Percentiles rank a stretch among this genome's conserved stretches.
phyloP scores from a whole-genome alignment of 1,284 basidiomycete genomes.

The Fistulinella cinereoalba region DNA sequence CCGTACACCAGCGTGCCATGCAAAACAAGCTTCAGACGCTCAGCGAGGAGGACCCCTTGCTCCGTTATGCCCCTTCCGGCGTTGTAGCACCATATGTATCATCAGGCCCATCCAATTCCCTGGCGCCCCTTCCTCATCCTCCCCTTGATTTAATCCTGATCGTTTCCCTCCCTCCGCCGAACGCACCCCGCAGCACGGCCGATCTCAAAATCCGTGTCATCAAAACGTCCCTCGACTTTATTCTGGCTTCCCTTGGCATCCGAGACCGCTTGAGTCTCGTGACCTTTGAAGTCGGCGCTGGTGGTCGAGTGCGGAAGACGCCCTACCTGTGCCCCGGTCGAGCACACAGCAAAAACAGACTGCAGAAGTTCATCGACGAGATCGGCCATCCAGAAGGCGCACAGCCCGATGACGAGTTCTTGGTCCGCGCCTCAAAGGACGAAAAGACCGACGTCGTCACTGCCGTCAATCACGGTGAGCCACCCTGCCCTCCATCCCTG shows the following conservation, averaged over 20 bases:
- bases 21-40: slow-evolving; percentile 59
- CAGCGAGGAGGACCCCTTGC: slow-evolving; percentile 66
- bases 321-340: slow-evolving; percentile 80
- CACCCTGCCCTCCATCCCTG: neutral
- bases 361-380: slow-evolving; percentile 77
- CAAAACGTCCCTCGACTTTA: slow-evolving; percentile 80
- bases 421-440: slow-evolving; percentile 74
- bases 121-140: slow-evolving; percentile 79
- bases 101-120: slow-evolving; percentile 72
- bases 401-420: slow-evolving; percentile 64
- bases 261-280: slow-evolving; percentile 84
- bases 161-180: slow-evolving; percentile 77
- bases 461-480: slow-evolving; percentile 85
- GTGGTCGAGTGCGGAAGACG: slow-evolving; percentile 80
- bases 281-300: slow-evolving; percentile 82
- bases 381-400: slow-evolving; percentile 48
- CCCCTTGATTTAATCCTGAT: slow-evolving; percentile 91
- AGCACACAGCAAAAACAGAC: slow-evolving; percentile 62
- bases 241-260: slow-evolving; percentile 69
- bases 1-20: slow-evolving; percentile 37
- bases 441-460: slow-evolving; percentile 96
- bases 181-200: slow-evolving; percentile 71
- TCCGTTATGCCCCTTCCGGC: slow-evolving; percentile 51
- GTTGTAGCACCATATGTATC: slow-evolving; percentile 73
- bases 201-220: slow-evolving; percentile 85